phyloP scores from a whole-genome alignment of 2,329 filamentous ascomycete genomes.

The Aspergillus calidoustus region DNA sequence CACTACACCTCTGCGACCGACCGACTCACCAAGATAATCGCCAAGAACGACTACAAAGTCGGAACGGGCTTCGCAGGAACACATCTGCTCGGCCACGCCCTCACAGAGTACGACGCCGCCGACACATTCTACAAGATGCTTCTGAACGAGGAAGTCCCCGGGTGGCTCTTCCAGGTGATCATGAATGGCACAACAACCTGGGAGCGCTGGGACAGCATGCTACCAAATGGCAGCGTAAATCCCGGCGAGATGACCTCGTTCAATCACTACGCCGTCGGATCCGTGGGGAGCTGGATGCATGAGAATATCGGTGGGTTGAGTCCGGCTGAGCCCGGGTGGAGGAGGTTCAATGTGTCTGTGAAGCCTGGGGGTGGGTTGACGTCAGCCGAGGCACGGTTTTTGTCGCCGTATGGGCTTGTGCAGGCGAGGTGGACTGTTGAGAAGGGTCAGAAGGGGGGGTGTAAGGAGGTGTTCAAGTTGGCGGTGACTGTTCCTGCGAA shows the following conservation, averaged over 20 bases:
- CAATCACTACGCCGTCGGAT: conserved; percentile 48
- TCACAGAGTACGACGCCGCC: conserved; percentile 27
- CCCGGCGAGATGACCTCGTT: conserved; percentile 47
- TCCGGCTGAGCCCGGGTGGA: conserved; percentile 38
- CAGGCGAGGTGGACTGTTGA: conserved; percentile 1
- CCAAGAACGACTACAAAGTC: conserved; percentile 31
- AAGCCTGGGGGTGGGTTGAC: conserved; percentile 33
- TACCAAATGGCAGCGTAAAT: conserved; percentile 42
- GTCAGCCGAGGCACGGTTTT: not conserved
- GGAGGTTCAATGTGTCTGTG: conserved; percentile 31
- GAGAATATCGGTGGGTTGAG: conserved; percentile 38
- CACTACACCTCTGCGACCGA: not conserved
- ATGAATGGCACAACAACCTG: conserved; percentile 48
- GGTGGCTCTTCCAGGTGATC: conserved; percentile 44
- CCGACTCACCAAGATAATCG: conserved; percentile 7
- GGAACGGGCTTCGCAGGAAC: conserved; percentile 38
- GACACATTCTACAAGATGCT: conserved; percentile 21
- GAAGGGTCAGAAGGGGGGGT: not conserved
- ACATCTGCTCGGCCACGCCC: conserved; percentile 24
- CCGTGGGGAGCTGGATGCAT: conserved; percentile 45
- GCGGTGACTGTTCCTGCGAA: conserved; percentile 7
- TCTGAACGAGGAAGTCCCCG: conserved; percentile 18
- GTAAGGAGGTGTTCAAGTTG: not conserved
- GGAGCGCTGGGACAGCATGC: conserved; percentile 49
- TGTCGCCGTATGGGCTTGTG: not conserved